Conservation (phyloP, 345 rosid genomes). For the Litchi chinensis region DNA sequence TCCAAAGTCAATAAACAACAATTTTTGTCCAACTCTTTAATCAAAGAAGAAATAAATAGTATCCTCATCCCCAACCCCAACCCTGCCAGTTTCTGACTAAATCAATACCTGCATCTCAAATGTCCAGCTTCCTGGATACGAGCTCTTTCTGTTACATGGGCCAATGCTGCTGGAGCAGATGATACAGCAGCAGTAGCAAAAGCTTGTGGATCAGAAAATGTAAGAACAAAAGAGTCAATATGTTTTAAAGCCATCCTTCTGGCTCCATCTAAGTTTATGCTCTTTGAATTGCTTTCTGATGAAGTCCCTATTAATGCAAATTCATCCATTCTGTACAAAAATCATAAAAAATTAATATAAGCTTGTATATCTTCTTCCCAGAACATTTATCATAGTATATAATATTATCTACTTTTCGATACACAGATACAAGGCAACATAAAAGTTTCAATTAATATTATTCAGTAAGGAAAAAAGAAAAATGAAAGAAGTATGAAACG, state of each 20-base stretch:
- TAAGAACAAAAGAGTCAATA: slow-evolving; percentile 63
- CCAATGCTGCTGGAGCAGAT: slow-evolving; percentile 72
- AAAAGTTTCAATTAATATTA: background rate
- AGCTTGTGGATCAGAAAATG: slow-evolving; percentile 70
- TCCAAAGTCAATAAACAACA: background rate
- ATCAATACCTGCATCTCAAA: slow-evolving; percentile 81
- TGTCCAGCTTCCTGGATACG: slow-evolving; percentile 95
- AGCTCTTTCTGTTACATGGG: slow-evolving; percentile 87
- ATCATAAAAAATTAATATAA: background rate
- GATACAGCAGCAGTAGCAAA: slow-evolving; percentile 71
- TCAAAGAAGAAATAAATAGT: too few species aligned
- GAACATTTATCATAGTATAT: background rate
- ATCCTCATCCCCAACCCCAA: background rate
- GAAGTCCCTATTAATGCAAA: slow-evolving; percentile 62
- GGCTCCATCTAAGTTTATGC: slow-evolving; percentile 75
- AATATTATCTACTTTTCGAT: background rate
- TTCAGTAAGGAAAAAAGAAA: background rate
- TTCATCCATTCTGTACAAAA: slow-evolving; percentile 70
- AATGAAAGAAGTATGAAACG: background rate
- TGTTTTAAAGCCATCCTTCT: slow-evolving; percentile 76
- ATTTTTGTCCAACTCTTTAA: too few species aligned
- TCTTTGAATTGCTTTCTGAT: slow-evolving; percentile 68
- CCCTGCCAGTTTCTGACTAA: background rate
- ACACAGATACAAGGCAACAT: background rate
- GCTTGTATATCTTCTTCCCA: background rate